These are phyloP conservation scores for Apostasia shenzhenica DNA, from an alignment of 106 monocot genomes.

Conservation along the genomic window DNA sequence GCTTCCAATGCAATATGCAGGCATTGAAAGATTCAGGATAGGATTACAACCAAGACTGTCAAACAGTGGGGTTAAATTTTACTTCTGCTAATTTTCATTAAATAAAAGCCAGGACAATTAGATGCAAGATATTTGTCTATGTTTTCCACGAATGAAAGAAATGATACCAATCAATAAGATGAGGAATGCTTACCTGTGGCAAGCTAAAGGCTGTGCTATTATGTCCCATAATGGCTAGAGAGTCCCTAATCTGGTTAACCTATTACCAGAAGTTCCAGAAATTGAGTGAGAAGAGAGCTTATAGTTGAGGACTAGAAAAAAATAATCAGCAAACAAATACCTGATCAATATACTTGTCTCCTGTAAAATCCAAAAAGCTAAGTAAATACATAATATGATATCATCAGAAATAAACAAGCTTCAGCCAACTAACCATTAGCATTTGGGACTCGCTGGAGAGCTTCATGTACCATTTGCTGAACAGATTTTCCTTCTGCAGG, in stretches of 20 bases:
- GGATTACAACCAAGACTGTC: no score
- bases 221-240: conserved; percentile 70
- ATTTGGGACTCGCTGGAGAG: conserved; percentile 85
- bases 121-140: neutral
- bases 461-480: conserved; percentile 95
- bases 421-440: conserved; percentile 37
- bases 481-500: conserved; percentile 88
- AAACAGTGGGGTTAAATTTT: no score
- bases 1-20: no score
- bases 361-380: conserved; percentile 36
- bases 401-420: conserved; percentile 5
- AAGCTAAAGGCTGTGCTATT: conserved; percentile 92
- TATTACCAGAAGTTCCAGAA: conserved; percentile 11
- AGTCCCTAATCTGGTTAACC: conserved; percentile 80
- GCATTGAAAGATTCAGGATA: no score
- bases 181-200: conserved; percentile 60
- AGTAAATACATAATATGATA: conserved; percentile 2
- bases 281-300: neutral
- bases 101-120: neutral
- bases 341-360: conserved; percentile 92
- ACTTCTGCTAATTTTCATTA: neutral
- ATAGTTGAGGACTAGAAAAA: neutral
- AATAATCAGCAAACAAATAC: conserved; percentile 22
- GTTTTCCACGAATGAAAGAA: neutral
- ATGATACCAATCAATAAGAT: neutral